A percentile compares a stretch with the other conserved stretches of the same genome.
Conservation (phyloP, 495 filamentous ascomycete species). For the Tuber umbilicatum region DNA sequence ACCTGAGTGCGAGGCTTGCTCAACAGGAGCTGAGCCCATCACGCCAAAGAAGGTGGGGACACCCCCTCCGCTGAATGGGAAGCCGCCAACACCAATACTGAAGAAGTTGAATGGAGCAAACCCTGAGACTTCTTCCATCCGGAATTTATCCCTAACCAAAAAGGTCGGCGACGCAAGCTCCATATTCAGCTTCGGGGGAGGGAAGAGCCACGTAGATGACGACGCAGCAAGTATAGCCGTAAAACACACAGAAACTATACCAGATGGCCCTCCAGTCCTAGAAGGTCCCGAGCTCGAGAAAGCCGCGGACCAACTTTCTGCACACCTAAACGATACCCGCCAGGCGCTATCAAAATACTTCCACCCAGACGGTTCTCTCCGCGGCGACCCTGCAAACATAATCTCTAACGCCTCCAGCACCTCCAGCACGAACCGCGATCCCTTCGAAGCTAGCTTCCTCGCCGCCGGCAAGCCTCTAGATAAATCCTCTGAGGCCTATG, state of each 20-base stretch:
- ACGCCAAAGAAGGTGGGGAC: background rate
- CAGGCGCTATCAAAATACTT: constrained; percentile 74
- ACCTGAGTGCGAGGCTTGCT: constrained; percentile 9
- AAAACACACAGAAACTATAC: constrained; percentile 31
- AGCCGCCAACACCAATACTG: background rate
- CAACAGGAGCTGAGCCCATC: background rate
- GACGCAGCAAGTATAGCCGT: constrained; percentile 34
- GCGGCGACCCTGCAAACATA: constrained; percentile 19
- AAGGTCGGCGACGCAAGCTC: constrained; percentile 37
- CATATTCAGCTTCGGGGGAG: constrained; percentile 38
- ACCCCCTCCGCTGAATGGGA: background rate
- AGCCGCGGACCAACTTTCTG: constrained; percentile 72
- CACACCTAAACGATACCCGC: constrained; percentile 77
- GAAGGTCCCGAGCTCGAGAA: constrained; percentile 74
- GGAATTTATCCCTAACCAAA: constrained; percentile 28
- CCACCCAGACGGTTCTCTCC: constrained; percentile 57
- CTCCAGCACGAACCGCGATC: constrained; percentile 42
- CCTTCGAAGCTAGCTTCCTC: constrained; percentile 48
- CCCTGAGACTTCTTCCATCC: constrained; percentile 26
- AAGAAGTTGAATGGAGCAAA: constrained; percentile 31
- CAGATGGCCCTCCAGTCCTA: constrained; percentile 31
- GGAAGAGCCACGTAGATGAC: constrained; percentile 22
- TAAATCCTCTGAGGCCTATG: constrained; percentile 44
- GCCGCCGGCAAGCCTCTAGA: constrained; percentile 42
- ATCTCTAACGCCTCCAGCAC: constrained; percentile 17